Conservation (phyloP, 2,329 filamentous ascomycete species). For the Bipolaris oryzae region DNA sequence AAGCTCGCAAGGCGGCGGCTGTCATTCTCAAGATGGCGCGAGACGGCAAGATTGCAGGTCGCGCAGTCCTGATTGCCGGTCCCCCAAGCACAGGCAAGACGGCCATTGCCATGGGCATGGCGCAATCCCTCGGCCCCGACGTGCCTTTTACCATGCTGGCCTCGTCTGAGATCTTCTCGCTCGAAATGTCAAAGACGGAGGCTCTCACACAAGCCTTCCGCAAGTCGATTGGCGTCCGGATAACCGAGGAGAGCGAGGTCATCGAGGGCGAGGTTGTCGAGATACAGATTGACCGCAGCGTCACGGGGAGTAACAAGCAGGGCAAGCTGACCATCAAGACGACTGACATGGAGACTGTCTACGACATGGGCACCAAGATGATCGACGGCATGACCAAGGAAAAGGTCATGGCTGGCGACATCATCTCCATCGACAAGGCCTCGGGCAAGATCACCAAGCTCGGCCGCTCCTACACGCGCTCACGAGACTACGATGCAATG, state of each 20-base stretch:
- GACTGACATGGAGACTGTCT: slow-evolving; percentile 99
- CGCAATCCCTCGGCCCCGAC: slow-evolving; percentile 90
- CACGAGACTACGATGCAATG: slow-evolving; percentile 98
- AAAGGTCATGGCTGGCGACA: slow-evolving; percentile 97
- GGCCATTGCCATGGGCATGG: slow-evolving; percentile 98
- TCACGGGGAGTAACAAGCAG: slow-evolving; percentile 97
- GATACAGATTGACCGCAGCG: slow-evolving; percentile 96
- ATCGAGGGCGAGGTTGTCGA: slow-evolving; percentile 99
- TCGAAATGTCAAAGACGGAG: slow-evolving; percentile 99
- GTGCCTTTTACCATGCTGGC: slow-evolving; percentile 96
- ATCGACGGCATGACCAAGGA: slow-evolving; percentile 99
- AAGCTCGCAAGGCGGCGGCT: slow-evolving; percentile 93
- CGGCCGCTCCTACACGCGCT: slow-evolving; percentile 90
- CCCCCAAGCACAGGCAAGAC: slow-evolving; percentile 98
- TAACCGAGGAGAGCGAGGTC: slow-evolving; percentile 98
- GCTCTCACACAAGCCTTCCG: slow-evolving; percentile 98
- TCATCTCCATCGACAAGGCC: slow-evolving; percentile 98
- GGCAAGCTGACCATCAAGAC: slow-evolving; percentile 99
- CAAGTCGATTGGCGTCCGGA: slow-evolving; percentile 96
- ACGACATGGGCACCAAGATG: slow-evolving; percentile 99
- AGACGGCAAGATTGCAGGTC: slow-evolving; percentile 96
- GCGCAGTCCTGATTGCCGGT: slow-evolving; percentile 91
- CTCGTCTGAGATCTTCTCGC: slow-evolving; percentile 95
- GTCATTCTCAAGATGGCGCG: slow-evolving; percentile 99
- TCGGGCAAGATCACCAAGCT: slow-evolving; percentile 98